Base-by-base conservation (phyloP, 75 land plant genomes). In the Pinus tabuliformis region DNA sequence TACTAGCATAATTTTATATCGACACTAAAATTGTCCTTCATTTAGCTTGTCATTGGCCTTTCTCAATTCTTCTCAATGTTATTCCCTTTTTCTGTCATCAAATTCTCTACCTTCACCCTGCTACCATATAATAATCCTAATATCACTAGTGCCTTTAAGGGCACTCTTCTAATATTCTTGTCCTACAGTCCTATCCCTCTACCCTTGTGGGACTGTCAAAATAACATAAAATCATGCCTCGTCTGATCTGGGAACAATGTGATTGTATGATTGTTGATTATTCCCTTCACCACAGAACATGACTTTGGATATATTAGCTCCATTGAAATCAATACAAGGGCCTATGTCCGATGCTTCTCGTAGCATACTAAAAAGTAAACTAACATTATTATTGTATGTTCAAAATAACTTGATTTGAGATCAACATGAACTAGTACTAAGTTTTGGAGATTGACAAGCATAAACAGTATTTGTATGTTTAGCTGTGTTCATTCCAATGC, bases 341-440 rank as follows among this genome's bases (percentile, higher is more conserved):
- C 33, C n/a, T 36, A 20, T 42, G 0, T 20, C 42, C 5, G 13
- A 45, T 9, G 5, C 18, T 64, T 33, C 66, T 16, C 17, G 8
- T 39, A 42, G 11, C 49, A 68, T 68, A 21, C 49, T 68, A 42
- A 39, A 39, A 68, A 42, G n/a, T 11, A 20, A n/a, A 45, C 9
- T 21, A n/a, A 42, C 12, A n/a, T 21, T 39, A 7, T 39, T 22
- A 42, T 20, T 39, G 22, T 8, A 68, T 39, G 42, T 68, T 37
- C 22, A 68, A 68, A 42, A 8, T 42, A 45, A 68, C 22, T 68
- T 42, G 72, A 42, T 68, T 68, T 42, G 49, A 20, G 72, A 68
- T 52, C 36, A 13, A 20, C 42, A 45, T 18, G n/a, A 12, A 20
- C 49, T 6, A 68, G n/a, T 68, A 20, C 14, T 42, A 11, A 17